Conservation (phyloP, 2,329 filamentous ascomycete species). For the Colletotrichum abscissum region DNA sequence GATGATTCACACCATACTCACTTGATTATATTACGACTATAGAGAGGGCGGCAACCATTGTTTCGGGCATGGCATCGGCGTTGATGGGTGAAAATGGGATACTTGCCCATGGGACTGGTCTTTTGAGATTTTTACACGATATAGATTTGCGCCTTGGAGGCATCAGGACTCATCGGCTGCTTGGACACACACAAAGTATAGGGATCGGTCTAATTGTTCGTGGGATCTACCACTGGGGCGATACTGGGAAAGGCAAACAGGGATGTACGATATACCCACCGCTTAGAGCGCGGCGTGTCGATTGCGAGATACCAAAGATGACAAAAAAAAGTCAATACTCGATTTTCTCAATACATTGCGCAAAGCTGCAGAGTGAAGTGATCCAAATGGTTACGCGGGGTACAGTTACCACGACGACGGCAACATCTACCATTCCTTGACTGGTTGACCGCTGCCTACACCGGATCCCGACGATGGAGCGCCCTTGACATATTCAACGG, state of each 20-base stretch:
- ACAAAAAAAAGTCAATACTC: neutral
- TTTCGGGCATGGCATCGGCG: slow-evolving; percentile 25
- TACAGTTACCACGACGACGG: too few relatives aligned
- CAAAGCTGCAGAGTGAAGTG: neutral
- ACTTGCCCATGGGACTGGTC: neutral
- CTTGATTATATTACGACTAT: slow-evolving; percentile 13
- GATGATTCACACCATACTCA: neutral
- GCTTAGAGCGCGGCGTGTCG: slow-evolving; percentile 20
- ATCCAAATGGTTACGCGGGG: neutral
- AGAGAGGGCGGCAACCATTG: slow-evolving; percentile 5
- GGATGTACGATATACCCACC: slow-evolving; percentile 28
- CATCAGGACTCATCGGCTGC: slow-evolving; percentile 27
- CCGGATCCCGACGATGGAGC: neutral
- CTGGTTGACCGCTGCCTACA: too few relatives aligned
- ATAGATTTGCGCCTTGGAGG: slow-evolving; percentile 28
- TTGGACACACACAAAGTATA: slow-evolving; percentile 16
- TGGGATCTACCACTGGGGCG: slow-evolving; percentile 8
- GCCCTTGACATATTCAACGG: too few relatives aligned
- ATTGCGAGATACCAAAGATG: slow-evolving; percentile 7
- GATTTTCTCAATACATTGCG: neutral
- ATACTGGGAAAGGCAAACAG: neutral
- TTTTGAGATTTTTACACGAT: slow-evolving; percentile 15
- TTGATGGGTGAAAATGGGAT: neutral
- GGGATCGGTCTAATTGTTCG: neutral
- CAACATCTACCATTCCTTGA: neutral